Conservation (phyloP, 2,329 filamentous ascomycete species). For the Lachnellula arida region DNA sequence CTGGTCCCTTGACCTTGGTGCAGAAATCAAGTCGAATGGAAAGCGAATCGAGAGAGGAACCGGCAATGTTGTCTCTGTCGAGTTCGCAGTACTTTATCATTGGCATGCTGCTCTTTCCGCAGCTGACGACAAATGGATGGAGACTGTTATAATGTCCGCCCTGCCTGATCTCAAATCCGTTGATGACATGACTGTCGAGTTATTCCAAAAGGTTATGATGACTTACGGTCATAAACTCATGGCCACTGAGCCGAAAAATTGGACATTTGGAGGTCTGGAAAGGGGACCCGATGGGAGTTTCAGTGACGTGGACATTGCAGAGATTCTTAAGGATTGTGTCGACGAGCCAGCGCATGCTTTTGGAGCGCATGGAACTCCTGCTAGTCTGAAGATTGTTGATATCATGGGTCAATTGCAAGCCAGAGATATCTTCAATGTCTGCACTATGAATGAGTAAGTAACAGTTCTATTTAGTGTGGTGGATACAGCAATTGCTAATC, state of each 20-base stretch:
- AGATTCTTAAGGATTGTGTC: conserved; percentile 42
- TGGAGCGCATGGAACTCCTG: conserved; percentile 45
- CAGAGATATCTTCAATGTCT: conserved; percentile 43
- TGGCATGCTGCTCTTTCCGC: conserved; percentile 43
- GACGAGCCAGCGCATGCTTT: conserved; percentile 47
- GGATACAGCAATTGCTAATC: not conserved
- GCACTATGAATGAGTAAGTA: conserved; percentile 46
- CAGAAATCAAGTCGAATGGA: conserved; percentile 39
- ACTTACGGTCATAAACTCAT: conserved; percentile 34
- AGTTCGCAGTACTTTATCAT: conserved; percentile 44
- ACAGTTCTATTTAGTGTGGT: not conserved
- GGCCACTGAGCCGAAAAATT: conserved; percentile 32
- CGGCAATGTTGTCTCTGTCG: conserved; percentile 42
- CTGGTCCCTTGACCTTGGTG: conserved; percentile 42
- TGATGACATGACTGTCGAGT: conserved; percentile 39
- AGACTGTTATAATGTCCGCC: conserved; percentile 32
- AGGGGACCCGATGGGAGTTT: conserved; percentile 39
- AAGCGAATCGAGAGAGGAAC: conserved; percentile 38
- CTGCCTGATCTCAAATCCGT: conserved; percentile 38
- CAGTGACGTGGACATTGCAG: conserved; percentile 40
- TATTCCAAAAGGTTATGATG: conserved; percentile 40
- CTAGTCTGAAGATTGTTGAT: conserved; percentile 43
- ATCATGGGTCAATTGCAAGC: conserved; percentile 45
- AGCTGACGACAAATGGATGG: conserved; percentile 43
- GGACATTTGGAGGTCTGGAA: conserved; percentile 40